Evolutionary conservation across 176 grass and related monocot species (phyloP), one percentile per base, ranked within the genome.

Genomic region (Melocanna baccifera): DNA sequence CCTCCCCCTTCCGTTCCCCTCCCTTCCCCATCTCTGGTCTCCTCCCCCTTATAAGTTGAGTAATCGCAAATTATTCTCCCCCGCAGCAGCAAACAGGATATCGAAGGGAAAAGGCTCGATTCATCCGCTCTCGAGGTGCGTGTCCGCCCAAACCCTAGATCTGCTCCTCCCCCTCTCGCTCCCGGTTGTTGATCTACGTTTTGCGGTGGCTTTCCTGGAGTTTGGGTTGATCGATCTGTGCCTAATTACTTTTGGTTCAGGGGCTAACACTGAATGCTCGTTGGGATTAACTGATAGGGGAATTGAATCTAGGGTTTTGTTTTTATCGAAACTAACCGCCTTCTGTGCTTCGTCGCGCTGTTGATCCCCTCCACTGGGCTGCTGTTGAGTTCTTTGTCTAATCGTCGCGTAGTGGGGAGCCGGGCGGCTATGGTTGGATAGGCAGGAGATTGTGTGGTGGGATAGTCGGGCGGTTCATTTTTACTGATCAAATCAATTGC

Each of bases 41-140:
- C 67, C 22, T 69, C 12, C 19, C 19, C 37, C 39, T 7, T 7
- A 11, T 10, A 7, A 7, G 6, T 45, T 5, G 52, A 22, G 52
- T n/a, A 11, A 7, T 3, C 7, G 1, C 70, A 26, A 29, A 9
- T 48, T 30, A 13, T 55, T 12, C 5, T 55, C 7, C 9, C 4
- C 9, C 34, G 65, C 48, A 28, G 61, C 58, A 65, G 59, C 42
- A 22, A 65, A 20, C 56, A 47, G 69, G 41, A 63, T 74, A 74
- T 74, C 42, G 55, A 50, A 2, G 4, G 69, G 12, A 9, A 2
- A 41, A 7, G 56, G 67, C 25, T 19, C 41, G 42, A 37, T 20
- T 50, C 69, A 23, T 63, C 57, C 5, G 57, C 81, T 64, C 43
- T 47, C 29, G 70, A 74, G 69, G 81, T 83, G 26, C 42, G 70